Evolutionary conservation across 177 flowering plant species (phyloP), one percentile per base, ranked within the genome.

Genomic region (Vitis hybrid): DNA sequence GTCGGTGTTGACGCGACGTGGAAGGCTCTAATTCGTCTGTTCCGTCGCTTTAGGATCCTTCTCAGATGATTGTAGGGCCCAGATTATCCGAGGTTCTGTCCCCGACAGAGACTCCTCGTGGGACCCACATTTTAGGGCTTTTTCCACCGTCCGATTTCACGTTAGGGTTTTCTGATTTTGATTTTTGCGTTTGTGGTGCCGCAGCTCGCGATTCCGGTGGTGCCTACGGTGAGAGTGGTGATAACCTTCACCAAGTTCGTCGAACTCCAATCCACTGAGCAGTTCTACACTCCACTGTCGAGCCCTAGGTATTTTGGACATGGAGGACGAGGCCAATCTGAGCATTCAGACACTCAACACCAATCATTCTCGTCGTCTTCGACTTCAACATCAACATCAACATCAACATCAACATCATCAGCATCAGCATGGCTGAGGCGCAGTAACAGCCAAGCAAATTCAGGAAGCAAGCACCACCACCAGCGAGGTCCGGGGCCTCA

Each of bases 201-300:
- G 56, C 89, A 94, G 98, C 81, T 92, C 12, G 90, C 98, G 20
- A 94, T 94, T 53, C 98, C 98, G 18, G 99, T 94, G 76, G 93
- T 93, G 15, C 99, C 99, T 0, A 93, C 98, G 2, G 99, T 95
- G 68, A 91, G 89, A 62, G 97, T 92, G 72, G 90, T 95, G 66
- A 85, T 93, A 6, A 95, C 99, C 11, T 95, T 95, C 79, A 89
- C 98, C 11, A 95, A 95, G 66, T 95, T 95, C 58, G 88, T 89
- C 0, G 91, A 91, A 58, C 78, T 95, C 32, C 91, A 73, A 32
- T 82, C 95, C 13, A 58, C 64, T 1, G 97, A 94, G 15, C 79
- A 80, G 65, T 95, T 93, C 81, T 91, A 79, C 79, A 93, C 99
- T 2, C 99, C 99, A 0, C 27, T 89, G 11, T 89, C 99, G 4